Conservation (phyloP, 805 yeast species). For the Saccharomyces eubayanus region DNA sequence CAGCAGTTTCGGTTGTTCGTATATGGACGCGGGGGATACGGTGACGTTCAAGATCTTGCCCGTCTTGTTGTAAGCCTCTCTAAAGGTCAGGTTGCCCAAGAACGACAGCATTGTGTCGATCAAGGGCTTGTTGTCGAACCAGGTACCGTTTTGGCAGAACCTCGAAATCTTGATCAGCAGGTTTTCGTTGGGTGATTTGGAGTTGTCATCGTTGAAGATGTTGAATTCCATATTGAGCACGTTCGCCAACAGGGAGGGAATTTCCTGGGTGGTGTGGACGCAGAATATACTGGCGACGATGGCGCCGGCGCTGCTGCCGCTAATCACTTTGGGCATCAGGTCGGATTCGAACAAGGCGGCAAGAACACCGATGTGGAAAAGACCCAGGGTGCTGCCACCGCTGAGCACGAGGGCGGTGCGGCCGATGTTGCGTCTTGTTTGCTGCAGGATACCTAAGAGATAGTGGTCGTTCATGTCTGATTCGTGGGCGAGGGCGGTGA, state of each 20-base stretch:
- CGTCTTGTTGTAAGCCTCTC: slow-evolving; percentile 90
- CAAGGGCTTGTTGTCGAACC: slow-evolving; percentile 72
- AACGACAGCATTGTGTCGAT: slow-evolving; percentile 66
- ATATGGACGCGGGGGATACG: slow-evolving; percentile 82
- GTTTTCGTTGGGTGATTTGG: slow-evolving; percentile 44
- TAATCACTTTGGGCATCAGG: slow-evolving; percentile 74
- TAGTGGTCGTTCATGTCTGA: slow-evolving; percentile 55
- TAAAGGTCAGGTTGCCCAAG: slow-evolving; percentile 83
- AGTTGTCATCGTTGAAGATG: slow-evolving; percentile 51
- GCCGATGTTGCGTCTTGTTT: slow-evolving; percentile 86
- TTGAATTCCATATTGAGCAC: slow-evolving; percentile 39
- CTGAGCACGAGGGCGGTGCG: slow-evolving; percentile 89
- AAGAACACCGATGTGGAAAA: slow-evolving; percentile 87
- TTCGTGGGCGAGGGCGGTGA: slow-evolving; percentile 15
- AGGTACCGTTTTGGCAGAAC: slow-evolving; percentile 76
- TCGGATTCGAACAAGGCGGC: slow-evolving; percentile 67
- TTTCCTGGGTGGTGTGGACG: slow-evolving; percentile 68
- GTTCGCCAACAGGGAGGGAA: slow-evolving; percentile 42
- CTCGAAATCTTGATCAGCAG: slow-evolving; percentile 44
- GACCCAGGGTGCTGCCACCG: slow-evolving; percentile 93
- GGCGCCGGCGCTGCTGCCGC: slow-evolving; percentile 95
- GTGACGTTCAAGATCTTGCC: slow-evolving; percentile 90
- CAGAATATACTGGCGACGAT: slow-evolving; percentile 86
- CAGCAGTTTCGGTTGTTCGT: slow-evolving; percentile 82
- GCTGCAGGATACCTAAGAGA: slow-evolving; percentile 68